Base-by-base conservation (phyloP, 2,329 filamentous ascomycete species). In the Lecanosticta acicola region DNA sequence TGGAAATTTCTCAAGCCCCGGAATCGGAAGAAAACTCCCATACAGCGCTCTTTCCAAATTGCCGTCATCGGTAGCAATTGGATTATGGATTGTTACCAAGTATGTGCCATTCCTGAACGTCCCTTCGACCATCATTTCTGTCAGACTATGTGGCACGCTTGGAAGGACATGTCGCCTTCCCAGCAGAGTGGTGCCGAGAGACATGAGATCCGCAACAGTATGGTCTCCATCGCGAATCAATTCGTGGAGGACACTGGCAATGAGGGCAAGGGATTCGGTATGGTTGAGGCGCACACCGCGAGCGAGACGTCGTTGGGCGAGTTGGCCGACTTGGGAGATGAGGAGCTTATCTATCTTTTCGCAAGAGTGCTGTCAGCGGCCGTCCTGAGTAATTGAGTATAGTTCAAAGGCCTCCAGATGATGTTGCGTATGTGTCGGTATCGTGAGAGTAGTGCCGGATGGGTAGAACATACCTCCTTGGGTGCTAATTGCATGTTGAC, bases 191-290 rank as follows among this genome's bases (percentile, higher is more conserved):
- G 87, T 82, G 58, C 91, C 91, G 53, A 95, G 79, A 50, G 81
- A 74, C 90, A 97, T 97, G 64, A 97, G 86, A 66, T 95, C 89
- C 32, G 90, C 84, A 43, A 97, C 91, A 11, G 79, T 85, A 71
- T 96, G 87, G 57, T 85, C 82, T 64, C 91, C 91, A 91, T 97
- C 91, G 66, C 91, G 90, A 66, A 97, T 94, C 60, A 96, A 83
- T 78, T 97, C 91, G 68, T 96, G 91, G 40, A 97, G 77, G 66
- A 90, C 90, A 64, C 80, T 89, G 51, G 90, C 83, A 61, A 96
- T 94, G 56, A 90, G 77, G 20, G 84, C 85, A 56, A 81, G 83
- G 51, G 91, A 88, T 73, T 97, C 91, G 24, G 85, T 77, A 71
- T 95, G 88, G 64, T 97, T 97, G 59, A 97, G 73, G 64, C 83